Base-by-base conservation (phyloP, 164 flowering plant genomes). In the Umbilicus rupestris region DNA sequence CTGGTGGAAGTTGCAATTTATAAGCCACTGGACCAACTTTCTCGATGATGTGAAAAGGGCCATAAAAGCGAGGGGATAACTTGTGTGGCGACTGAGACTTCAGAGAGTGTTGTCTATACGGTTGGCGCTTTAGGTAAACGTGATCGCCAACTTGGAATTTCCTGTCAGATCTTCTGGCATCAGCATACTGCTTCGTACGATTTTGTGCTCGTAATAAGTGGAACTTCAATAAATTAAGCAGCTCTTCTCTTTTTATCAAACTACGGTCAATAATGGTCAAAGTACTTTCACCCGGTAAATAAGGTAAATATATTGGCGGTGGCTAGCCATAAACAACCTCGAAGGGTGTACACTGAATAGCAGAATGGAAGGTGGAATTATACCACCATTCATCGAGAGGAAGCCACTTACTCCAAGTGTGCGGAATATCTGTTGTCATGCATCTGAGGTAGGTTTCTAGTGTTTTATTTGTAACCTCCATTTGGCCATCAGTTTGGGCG, bases 361-460 rank as follows among this genome's bases (percentile, higher is more conserved):
- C 5, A 1, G 33, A n/a, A 31, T 72, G 65, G 35, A 19, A 63
- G 17, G 71, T 55, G 39, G 71, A 67, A 16, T 67, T 72, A 55
- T 70, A 67, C 67, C 67, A 68, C 52, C 50, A 68, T 55, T 68
- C 68, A 1, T 42, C 71, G 45, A 3, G 44, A 7, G 71, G 57
- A 1, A 72, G 35, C 44, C 64, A 72, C 1, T 41, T 10, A 0
- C 5, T 22, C 75, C 71, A 68, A 15, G 20, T 20, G 1, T 20
- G 16, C 0, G 71, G 71, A 11, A 31, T 35, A 2, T 68, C 30
- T 1, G 45, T 1, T 0, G 37, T 22, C 6, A 55, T 22, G 37
- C 70, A 68, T 9, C 52, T 46, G 15, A 68, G 26, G 41, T 68
- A 68, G 1, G 15, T 14, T 39, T 68, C 64, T 37, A 68, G 8